Evolutionary conservation across 768 basidiomycete species (phyloP).

Genomic region (Coprinellus aureogranulatus): DNA sequence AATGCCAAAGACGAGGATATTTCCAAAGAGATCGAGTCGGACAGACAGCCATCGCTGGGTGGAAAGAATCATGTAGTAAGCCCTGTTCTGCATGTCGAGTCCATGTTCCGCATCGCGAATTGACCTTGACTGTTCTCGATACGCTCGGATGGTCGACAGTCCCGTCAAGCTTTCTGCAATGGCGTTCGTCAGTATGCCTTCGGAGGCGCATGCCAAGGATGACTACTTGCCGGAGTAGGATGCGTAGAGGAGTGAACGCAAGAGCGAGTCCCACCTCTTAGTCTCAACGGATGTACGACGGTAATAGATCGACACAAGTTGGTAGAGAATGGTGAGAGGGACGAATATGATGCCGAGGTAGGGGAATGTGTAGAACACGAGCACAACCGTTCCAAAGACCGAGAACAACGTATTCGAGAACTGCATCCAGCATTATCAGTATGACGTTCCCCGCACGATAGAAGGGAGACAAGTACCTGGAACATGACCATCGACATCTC

Average conservation of each 20-base stretch:
- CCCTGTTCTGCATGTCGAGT: constrained; percentile 57
- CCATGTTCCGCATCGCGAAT: constrained; percentile 54
- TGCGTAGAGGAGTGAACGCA: constrained; percentile 56
- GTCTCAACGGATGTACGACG: constrained; percentile 59
- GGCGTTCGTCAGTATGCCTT: not conserved
- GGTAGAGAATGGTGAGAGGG: constrained; percentile 52
- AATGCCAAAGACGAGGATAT: constrained; percentile 66
- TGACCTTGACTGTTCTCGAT: constrained; percentile 51
- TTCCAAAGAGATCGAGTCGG: constrained; percentile 64
- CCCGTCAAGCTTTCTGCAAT: no score
- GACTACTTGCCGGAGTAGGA: constrained; percentile 49
- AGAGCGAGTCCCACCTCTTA: constrained; percentile 60
- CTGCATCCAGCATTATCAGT: constrained; percentile 19
- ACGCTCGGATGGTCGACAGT: constrained; percentile 59
- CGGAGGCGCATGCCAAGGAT: not conserved
- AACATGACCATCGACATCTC: constrained; percentile 45
- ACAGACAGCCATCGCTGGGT: constrained; percentile 65
- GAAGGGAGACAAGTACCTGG: constrained; percentile 31
- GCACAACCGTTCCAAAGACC: constrained; percentile 51
- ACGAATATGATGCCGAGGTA: constrained; percentile 62
- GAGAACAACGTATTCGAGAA: constrained; percentile 38
- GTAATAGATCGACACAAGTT: constrained; percentile 52
- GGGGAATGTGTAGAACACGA: constrained; percentile 67
- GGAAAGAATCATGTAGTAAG: constrained; percentile 60
- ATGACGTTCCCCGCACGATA: not conserved